These are phyloP conservation scores for Eucalyptus erythrocorys DNA, from an alignment of 345 rosid genomes.

Conservation along the genomic window DNA sequence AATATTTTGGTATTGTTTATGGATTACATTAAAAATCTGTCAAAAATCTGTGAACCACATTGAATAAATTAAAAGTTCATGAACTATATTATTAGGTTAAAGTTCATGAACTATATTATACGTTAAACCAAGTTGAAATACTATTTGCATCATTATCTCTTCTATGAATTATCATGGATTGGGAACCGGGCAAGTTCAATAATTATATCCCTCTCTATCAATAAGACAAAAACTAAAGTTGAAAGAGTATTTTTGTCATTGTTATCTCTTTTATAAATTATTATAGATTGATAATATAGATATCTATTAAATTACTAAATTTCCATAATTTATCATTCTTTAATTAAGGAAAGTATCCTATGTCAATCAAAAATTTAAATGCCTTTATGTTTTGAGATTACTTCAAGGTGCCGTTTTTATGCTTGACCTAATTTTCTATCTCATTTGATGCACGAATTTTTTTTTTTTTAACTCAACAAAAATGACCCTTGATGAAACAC, in stretches of 20 bases:
- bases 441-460: neutral
- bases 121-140: too few species aligned
- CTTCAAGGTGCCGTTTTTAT: neutral
- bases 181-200: too few species aligned
- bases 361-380: neutral
- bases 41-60: rapidly evolving
- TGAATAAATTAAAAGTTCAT: too few species aligned
- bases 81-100: rapidly evolving
- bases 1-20: too few species aligned
- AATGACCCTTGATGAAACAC: neutral
- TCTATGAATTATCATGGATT: too few species aligned
- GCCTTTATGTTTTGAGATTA: neutral
- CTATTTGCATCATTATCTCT: too few species aligned
- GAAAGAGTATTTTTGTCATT: rapidly evolving
- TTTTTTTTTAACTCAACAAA: neutral
- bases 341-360: neutral
- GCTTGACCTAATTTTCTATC: neutral
- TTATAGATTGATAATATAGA: too few species aligned
- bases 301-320: neutral
- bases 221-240: too few species aligned
- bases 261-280: too few species aligned
- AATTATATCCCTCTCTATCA: too few species aligned
- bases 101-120: too few species aligned
- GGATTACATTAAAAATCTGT: rapidly evolving
- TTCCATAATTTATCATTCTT: neutral